phyloP scores from a whole-genome alignment of 495 filamentous ascomycete genomes.

The Neurospora sp. region DNA sequence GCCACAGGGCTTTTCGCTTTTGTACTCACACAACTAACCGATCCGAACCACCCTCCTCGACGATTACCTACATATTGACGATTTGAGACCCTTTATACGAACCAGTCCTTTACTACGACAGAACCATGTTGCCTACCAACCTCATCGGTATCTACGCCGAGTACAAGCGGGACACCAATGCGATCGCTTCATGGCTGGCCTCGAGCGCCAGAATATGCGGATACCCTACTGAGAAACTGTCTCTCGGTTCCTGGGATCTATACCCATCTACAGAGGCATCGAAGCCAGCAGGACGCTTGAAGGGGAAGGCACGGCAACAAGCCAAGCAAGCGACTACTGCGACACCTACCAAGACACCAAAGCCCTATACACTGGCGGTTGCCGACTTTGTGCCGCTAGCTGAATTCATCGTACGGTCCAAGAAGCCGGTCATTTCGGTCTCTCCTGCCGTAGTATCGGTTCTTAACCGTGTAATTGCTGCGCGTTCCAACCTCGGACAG shows the following conservation, averaged over 20 bases:
- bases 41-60: background rate
- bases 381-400: slow-evolving; percentile 30
- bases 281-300: slow-evolving; percentile 11
- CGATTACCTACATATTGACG: background rate
- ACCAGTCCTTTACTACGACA: background rate
- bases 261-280: background rate
- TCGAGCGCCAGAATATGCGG: slow-evolving; percentile 32
- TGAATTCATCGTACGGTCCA: slow-evolving; percentile 19
- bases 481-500: slow-evolving; percentile 9
- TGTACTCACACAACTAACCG: background rate
- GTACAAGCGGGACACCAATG: slow-evolving; percentile 41
- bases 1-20: background rate
- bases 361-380: slow-evolving; percentile 27
- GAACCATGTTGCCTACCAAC: background rate
- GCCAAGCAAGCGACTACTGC: slow-evolving; percentile 7
- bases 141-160: slow-evolving; percentile 33
- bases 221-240: slow-evolving; percentile 12
- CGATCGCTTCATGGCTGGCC: slow-evolving; percentile 41
- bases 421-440: slow-evolving; percentile 14
- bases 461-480: slow-evolving; percentile 17
- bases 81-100: background rate
- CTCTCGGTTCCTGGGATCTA: background rate
- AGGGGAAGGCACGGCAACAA: slow-evolving; percentile 21
- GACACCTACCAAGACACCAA: background rate
- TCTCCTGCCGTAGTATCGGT: slow-evolving; percentile 12